Evolutionary conservation across 2,329 filamentous ascomycete genomes (phyloP), one percentile per base, ranked within the genome.

Genomic region (Xylariales sp.): DNA sequence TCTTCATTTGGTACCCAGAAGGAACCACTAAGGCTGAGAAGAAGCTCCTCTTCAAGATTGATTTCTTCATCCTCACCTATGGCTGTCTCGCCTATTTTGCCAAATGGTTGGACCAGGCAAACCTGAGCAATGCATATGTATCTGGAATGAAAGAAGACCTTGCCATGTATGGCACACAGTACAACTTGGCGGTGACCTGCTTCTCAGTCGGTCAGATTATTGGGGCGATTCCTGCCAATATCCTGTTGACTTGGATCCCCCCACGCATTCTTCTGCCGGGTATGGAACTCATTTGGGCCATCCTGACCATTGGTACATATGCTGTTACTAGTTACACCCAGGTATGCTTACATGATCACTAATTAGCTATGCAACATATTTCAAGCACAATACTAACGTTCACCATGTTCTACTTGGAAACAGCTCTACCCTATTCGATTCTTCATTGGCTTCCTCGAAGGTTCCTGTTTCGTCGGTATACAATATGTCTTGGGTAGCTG

Each of bases 401-500:
- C n/a, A 25, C n/a, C n/a, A 8, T 25, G 23, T 8, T 25, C 23
- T n/a, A 25, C 8, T 6, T 5, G 15, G 6, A 4, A 7, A 36
- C 23, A 49, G 43, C 29, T 51, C 5, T 50, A 50, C 29, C 40
- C 63, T 0, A 69, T 76, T 27, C 66, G 71, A 2, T 63, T 64
- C 48, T 56, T 63, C 43, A 51, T 58, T 36, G 71, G 66, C 2
- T 59, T 74, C 12, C 63, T 67, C 15, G 70, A 75, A 43, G 60
- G 64, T 3, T 64, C 59, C 3, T 70, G 66, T 2, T 76, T 73
- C 37, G 66, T 69, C 3, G 66, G 65, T 0, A 55, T 66, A 0
- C 69, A 73, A 34, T 74, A 73, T 38, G 67, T 74, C 33, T 56
- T 75, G 0, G 70, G 72, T 0, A 69, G 72, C 0, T 83, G 78